phyloP scores from a whole-genome alignment of 2,329 filamentous ascomycete genomes.

The Aureobasidium melanogenum region DNA sequence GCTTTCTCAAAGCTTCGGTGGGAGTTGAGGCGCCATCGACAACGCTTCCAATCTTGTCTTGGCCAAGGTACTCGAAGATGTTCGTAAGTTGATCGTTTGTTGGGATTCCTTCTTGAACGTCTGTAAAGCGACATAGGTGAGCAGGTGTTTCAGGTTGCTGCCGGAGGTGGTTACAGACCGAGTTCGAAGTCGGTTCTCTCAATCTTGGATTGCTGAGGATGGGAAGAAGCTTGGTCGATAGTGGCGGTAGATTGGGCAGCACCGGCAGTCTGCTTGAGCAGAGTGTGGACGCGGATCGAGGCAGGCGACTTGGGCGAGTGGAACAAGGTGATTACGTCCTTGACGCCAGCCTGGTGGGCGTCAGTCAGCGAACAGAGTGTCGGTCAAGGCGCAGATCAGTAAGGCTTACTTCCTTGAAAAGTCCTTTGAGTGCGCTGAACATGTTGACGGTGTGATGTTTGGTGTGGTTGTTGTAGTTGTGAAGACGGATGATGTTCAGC shows the following conservation, averaged over 20 bases:
- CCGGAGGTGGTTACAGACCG: slow-evolving; percentile 19
- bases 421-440: slow-evolving; percentile 30
- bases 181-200: slow-evolving; percentile 71
- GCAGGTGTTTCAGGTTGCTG: not conserved
- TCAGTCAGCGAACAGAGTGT: not conserved
- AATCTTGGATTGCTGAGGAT: slow-evolving; percentile 49
- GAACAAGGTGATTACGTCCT: slow-evolving; percentile 91
- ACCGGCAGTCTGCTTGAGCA: slow-evolving; percentile 74
- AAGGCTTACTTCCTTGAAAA: slow-evolving; percentile 38
- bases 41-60: slow-evolving; percentile 51
- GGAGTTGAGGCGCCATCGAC: slow-evolving; percentile 65
- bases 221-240: slow-evolving; percentile 63
- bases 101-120: slow-evolving; percentile 70
- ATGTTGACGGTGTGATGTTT: not conserved
- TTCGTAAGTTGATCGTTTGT: slow-evolving; percentile 75
- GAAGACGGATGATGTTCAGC: not conserved
- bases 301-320: slow-evolving; percentile 68
- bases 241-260: slow-evolving; percentile 59
- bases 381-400: too few species aligned
- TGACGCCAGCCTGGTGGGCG: slow-evolving; percentile 34
- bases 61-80: slow-evolving; percentile 74
- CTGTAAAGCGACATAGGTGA: slow-evolving; percentile 24
- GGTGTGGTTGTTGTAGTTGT: not conserved
- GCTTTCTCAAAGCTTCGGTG: slow-evolving; percentile 69
- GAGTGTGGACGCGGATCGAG: slow-evolving; percentile 62